Percentiles rank a stretch among this genome's conserved stretches.
Conservation (phyloP, 371 early-diverging fungal species). For the Mucor irregularis region DNA sequence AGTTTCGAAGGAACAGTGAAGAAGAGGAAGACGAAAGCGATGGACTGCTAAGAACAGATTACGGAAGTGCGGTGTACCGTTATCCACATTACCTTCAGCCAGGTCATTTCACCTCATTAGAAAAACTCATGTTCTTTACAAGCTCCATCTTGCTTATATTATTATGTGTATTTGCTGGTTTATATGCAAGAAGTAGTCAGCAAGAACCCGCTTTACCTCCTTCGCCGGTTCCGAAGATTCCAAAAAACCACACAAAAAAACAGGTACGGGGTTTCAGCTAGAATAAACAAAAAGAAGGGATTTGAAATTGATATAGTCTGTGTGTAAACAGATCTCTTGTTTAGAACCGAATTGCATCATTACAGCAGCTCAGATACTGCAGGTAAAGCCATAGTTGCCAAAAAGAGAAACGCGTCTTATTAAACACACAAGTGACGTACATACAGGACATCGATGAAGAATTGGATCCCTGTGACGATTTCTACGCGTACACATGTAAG, state of each 20-base stretch:
- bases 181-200: constrained; percentile 44
- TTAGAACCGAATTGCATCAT: constrained; percentile 49
- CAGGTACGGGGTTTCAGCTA: constrained; percentile 7
- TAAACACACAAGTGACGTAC: too few species aligned
- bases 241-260: constrained; percentile 19
- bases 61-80: constrained; percentile 24
- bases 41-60: constrained; percentile 3
- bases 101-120: constrained; percentile 49
- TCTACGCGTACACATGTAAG: constrained; percentile 40
- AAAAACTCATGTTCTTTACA: constrained; percentile 48
- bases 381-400: too few species aligned
- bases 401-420: too few species aligned
- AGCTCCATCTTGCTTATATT: constrained; percentile 40
- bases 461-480: constrained; percentile 57
- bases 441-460: constrained; percentile 40
- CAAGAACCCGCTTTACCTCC: constrained; percentile 18
- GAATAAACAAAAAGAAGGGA: too few species aligned
- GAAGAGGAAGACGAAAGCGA: constrained; percentile 8
- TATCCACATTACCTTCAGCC: constrained; percentile 46
- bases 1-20: too few species aligned
- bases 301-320: too few species aligned
- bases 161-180: constrained; percentile 41
- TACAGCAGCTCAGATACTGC: constrained; percentile 48
- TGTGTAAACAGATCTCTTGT: constrained; percentile 29
- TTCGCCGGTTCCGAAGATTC: constrained; percentile 18